Evolutionary conservation across 108 stramenopile genomes (phyloP).

Genomic region (Bacterosira constricta): DNA sequence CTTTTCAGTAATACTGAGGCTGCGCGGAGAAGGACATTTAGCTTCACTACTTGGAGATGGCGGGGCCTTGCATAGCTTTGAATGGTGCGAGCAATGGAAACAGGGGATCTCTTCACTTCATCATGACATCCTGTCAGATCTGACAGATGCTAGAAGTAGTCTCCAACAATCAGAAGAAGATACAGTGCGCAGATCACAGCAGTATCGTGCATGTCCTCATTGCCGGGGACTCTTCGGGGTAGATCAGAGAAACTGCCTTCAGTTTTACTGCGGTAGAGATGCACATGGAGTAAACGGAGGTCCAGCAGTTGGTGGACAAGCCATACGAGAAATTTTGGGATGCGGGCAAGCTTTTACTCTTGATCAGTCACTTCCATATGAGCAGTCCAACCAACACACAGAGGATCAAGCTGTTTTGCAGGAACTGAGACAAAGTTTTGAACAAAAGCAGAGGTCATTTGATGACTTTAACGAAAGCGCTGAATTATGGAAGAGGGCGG

Average conservation of each 20-base stretch:
- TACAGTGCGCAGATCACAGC: neutral
- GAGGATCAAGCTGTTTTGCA: constrained; percentile 3
- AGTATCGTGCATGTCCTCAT: constrained; percentile 26
- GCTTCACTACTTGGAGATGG: constrained; percentile 2
- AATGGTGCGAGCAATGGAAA: constrained; percentile 22
- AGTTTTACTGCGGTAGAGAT: constrained; percentile 29
- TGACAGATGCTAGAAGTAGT: constrained; percentile 1
- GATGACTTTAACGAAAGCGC: constrained; percentile 17
- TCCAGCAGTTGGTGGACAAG: constrained; percentile 16
- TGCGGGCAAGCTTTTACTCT: constrained; percentile 16
- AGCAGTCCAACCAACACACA: neutral
- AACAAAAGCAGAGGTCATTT: neutral
- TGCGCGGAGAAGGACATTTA: constrained; percentile 16
- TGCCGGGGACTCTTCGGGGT: constrained; percentile 22
- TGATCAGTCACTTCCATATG: constrained; percentile 16
- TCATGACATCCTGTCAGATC: neutral
- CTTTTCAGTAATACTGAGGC: constrained; percentile 23
- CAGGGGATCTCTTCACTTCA: constrained; percentile 11
- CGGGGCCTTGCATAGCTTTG: constrained; percentile 16
- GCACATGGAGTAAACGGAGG: constrained; percentile 21
- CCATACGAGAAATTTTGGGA: constrained; percentile 8
- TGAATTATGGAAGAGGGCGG: constrained; percentile 23
- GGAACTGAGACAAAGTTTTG: constrained; percentile 10
- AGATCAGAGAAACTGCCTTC: constrained; percentile 26
- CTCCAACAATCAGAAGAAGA: constrained; percentile 6